Base-by-base conservation (phyloP, 2,329 filamentous ascomycete species). In the Gnomoniopsis smithogilvyi region DNA sequence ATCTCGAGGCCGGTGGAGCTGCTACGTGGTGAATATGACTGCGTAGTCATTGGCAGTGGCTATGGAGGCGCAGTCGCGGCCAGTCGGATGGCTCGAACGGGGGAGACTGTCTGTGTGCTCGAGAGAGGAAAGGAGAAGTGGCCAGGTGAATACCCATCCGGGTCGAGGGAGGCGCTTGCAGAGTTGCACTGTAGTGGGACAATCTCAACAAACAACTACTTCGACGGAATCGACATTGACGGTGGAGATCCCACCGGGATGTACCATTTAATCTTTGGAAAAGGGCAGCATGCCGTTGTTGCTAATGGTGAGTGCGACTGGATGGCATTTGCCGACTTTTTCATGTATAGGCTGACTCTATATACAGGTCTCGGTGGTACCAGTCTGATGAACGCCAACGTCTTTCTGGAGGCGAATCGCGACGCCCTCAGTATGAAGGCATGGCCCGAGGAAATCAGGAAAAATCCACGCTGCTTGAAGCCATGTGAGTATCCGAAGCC, bases 51-150 rank as follows among this genome's bases (percentile, higher is more conserved):
- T 59, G 87, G 87, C 1, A 88, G 85, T 11, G 87, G 87, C 1
- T 90, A 90, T 68, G 87, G 87, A 24, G 86, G 85, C 43, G 83
- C 80, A 24, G 82, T 90, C 21, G 86, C 87, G 2, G 87, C 86
- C 0, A 83, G 84, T 22, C 78, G 86, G 12, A 84, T 89, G 79
- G 81, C 86, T 3, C 78, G 87, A 56, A 80, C 80, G 1, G 80
- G 77, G 2, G 78, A 86, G 67, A 79, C 75, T 2, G 86, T 90
- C 1, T 88, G 85, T 61, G 70, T 90, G 19, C 75, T 90, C 1
- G 87, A 90, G 68, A 75, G 83, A 19, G 87, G 87, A 2, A 75
- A 79, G 58, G 87, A 90, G 70, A 79, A 77, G 62, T 89, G 85
- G 86, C 85, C 85, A 1, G 86, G 86, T 4, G 84, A 88, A 67